Evolutionary conservation across 306 rosid genomes (phyloP), one percentile per base, ranked within the genome.

Genomic region (Castanea sativa): DNA sequence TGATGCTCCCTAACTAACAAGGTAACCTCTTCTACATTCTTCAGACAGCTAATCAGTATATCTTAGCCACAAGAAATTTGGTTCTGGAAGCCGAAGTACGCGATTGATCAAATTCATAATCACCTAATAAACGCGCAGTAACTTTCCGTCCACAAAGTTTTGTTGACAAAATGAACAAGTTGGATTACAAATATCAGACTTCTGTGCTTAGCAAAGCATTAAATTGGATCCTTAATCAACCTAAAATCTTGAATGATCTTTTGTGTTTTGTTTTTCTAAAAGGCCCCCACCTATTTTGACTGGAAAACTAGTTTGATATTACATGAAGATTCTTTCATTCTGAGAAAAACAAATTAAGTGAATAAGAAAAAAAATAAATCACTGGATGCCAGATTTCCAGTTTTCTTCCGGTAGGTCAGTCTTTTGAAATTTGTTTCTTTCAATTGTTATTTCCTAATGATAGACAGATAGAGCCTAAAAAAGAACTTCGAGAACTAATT

Each of bases 271-370:
- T 59, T 69, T 79, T 81, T 61, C 69, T 68, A 19, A 38, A 10
- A 75, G 73, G 78, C 74, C 84, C 78, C 84, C 78, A 74, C 80
- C 61, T 38, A 49, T 77, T 78, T 83, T 88, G 86, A 88, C 87
- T 80, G 71, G 70, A 35, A 56, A 33, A 45, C 52, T 55, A 45
- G 72, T 83, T 78, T 63, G 76, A 63, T 73, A 65, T 27, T 73
- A 68, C 70, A 33, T 35, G 52, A 53, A 74, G 53, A 74, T 63
- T 75, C 63, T 38, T 35, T 77, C 45, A 57, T 73, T 14, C n/a
- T 6, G 65, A 57, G 51, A 73, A 56, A 80, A 73, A 83, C 84
- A 86, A 82, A 80, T 19, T 69, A 55, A 14, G 71, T 33, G 71
- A 67, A 33, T 67, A 67, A 67, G 72, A 67, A 67, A 67, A 67